Evolutionary conservation across 176 grass and related monocot species (phyloP).

Genomic region (Carex parvula): DNA sequence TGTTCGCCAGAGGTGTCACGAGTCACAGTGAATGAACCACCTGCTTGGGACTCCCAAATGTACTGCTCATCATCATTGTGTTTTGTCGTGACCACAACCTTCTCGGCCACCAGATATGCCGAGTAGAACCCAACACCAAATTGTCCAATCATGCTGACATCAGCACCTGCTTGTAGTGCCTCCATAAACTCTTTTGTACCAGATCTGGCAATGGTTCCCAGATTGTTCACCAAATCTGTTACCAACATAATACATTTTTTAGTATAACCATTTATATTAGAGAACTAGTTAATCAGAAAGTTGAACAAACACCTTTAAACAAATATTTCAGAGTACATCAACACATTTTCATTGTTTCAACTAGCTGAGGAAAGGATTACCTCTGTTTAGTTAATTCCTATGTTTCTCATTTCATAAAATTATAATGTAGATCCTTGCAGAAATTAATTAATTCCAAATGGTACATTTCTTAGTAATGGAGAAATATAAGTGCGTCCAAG

Average conservation of each 20-base stretch:
- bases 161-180: slow-evolving; percentile 31
- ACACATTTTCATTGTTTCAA: background rate
- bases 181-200: slow-evolving; percentile 41
- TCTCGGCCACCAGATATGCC: slow-evolving; percentile 30
- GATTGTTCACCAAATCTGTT: slow-evolving; percentile 36
- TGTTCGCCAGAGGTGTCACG: slow-evolving; percentile 21
- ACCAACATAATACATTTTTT: background rate
- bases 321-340: background rate
- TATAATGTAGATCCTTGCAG: too few species aligned
- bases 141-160: slow-evolving; percentile 39
- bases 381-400: background rate
- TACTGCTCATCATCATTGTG: slow-evolving; percentile 43
- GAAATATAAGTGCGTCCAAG: too few species aligned
- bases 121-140: slow-evolving; percentile 39
- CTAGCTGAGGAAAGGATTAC: background rate
- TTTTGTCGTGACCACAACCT: slow-evolving; percentile 34
- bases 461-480: too few species aligned
- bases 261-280: background rate
- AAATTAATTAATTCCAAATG: too few species aligned
- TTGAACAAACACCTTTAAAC: background rate
- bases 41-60: slow-evolving; percentile 35
- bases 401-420: background rate
- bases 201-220: slow-evolving; percentile 35
- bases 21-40: slow-evolving; percentile 36
- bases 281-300: background rate